Conservation (phyloP, 805 yeast species). For the Yarrowia keelungensis region DNA sequence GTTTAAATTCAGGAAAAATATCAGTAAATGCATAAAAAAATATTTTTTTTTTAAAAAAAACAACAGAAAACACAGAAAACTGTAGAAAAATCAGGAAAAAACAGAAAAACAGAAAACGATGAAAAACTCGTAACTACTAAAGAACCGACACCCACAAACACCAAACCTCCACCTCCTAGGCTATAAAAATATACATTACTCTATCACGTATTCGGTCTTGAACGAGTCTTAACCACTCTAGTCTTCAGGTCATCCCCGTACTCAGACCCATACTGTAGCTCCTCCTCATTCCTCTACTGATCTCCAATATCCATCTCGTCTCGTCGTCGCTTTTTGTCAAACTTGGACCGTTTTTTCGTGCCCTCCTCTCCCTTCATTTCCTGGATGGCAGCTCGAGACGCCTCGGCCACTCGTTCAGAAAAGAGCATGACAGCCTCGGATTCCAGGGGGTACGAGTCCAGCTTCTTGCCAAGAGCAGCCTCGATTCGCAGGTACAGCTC, state of each 20-base stretch:
- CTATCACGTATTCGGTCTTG: neutral
- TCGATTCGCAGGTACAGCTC: constrained; percentile 89
- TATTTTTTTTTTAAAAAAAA: too few species aligned
- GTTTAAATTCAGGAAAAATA: too few species aligned
- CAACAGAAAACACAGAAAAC: too few species aligned
- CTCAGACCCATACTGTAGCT: neutral
- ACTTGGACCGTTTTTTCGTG: constrained; percentile 53
- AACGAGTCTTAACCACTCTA: too few species aligned
- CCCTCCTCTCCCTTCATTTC: constrained; percentile 68
- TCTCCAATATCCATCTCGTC: constrained; percentile 60
- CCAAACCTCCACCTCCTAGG: too few species aligned
- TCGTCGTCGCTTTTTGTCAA: constrained; percentile 52
- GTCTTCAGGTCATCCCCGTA: too few species aligned
- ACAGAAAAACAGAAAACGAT: too few species aligned
- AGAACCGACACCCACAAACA: too few species aligned
- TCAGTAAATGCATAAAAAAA: too few species aligned
- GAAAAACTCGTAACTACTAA: too few species aligned
- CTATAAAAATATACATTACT: constrained; percentile 13
- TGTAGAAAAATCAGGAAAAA: too few species aligned
- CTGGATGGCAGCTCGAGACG: constrained; percentile 86
- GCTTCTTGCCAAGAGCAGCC: constrained; percentile 75
- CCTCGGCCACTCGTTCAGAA: constrained; percentile 88
- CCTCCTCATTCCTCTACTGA: constrained; percentile 38
- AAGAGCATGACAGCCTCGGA: constrained; percentile 77
- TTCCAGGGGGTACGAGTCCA: constrained; percentile 83